Evolutionary conservation across 768 basidiomycete genomes (phyloP).

Genomic region (Lactarius trivialis): DNA sequence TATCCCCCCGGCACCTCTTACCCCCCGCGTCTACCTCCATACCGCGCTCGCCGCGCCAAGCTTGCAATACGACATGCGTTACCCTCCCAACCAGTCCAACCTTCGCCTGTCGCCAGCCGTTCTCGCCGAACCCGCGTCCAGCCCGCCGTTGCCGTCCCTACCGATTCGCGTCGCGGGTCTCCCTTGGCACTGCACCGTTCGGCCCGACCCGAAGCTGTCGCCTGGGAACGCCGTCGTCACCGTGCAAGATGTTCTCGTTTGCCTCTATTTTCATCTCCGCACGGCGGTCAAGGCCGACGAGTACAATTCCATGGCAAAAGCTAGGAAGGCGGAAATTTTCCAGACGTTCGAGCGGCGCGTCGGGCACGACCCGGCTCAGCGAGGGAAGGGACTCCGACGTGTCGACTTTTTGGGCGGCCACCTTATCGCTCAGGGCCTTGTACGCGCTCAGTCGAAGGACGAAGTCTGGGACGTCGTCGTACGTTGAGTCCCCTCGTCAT

Average conservation of each 20-base stretch:
- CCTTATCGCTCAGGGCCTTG: conserved; percentile 8
- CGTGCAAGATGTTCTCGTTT: conserved; percentile 5
- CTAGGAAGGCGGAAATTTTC: conserved; percentile 6
- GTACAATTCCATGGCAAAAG: conserved; percentile 8
- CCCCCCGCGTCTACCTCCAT: not conserved
- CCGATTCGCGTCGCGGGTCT: conserved; percentile 2
- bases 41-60: not conserved
- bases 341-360: conserved; percentile 10
- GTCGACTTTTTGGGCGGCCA: conserved; percentile 9
- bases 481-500: not conserved
- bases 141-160: not conserved
- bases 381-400: conserved; percentile 14
- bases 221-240: conserved; percentile 11
- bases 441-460: conserved; percentile 18
- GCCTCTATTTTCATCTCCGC: conserved; percentile 11
- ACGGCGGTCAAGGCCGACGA: conserved; percentile 1
- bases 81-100: not conserved
- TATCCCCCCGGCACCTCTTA: conserved; percentile 1
- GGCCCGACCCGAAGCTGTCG: not conserved
- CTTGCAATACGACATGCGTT: conserved; percentile 6
- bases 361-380: conserved; percentile 2
- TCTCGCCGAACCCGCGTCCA: conserved; percentile 5
- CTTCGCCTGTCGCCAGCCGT: not conserved
- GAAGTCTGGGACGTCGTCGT: conserved; percentile 11
- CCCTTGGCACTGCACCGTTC: conserved; percentile 6